Evolutionary conservation across 2,329 filamentous ascomycete species (phyloP).

Genomic region (Tolypocladium cylindrosporum): DNA sequence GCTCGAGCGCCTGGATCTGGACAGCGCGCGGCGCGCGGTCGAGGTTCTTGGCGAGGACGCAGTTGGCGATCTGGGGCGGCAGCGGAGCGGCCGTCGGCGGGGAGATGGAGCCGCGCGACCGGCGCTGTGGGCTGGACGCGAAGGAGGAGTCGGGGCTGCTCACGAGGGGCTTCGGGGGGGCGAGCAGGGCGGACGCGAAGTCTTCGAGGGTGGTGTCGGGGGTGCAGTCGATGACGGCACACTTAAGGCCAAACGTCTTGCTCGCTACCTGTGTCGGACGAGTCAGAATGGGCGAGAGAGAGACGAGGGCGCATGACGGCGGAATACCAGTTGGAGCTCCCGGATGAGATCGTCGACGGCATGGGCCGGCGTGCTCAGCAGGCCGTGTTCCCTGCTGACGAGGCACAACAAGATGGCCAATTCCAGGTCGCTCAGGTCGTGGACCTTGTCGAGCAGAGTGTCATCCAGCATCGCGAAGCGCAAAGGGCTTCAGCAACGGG

Average conservation of each 20-base stretch:
- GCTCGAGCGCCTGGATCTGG: constrained; percentile 71
- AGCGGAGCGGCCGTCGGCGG: constrained; percentile 16
- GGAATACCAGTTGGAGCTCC: constrained; percentile 58
- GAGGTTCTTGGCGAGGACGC: constrained; percentile 74
- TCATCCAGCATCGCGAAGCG: constrained; percentile 47
- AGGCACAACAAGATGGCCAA: constrained; percentile 77
- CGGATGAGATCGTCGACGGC: constrained; percentile 58
- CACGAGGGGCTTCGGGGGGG: constrained; percentile 13
- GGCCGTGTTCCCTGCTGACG: constrained; percentile 74
- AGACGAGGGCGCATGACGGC: not conserved
- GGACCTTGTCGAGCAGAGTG: constrained; percentile 56
- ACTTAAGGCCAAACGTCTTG: constrained; percentile 63
- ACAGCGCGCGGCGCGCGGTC: constrained; percentile 63
- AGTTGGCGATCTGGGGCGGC: constrained; percentile 55
- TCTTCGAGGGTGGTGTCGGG: constrained; percentile 68
- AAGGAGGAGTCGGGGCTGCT: constrained; percentile 20
- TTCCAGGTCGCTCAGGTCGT: constrained; percentile 77
- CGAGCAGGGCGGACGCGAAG: constrained; percentile 64
- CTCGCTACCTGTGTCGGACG: constrained; percentile 44
- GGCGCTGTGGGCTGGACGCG: constrained; percentile 10
- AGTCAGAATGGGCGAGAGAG: not conserved
- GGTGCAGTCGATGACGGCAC: constrained; percentile 62
- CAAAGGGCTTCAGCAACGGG: constrained; percentile 3
- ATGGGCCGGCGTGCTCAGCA: constrained; percentile 62
- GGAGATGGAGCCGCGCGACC: constrained; percentile 13